Conservation (phyloP, 129 eudicot genomes). For the Apium graveolens region DNA sequence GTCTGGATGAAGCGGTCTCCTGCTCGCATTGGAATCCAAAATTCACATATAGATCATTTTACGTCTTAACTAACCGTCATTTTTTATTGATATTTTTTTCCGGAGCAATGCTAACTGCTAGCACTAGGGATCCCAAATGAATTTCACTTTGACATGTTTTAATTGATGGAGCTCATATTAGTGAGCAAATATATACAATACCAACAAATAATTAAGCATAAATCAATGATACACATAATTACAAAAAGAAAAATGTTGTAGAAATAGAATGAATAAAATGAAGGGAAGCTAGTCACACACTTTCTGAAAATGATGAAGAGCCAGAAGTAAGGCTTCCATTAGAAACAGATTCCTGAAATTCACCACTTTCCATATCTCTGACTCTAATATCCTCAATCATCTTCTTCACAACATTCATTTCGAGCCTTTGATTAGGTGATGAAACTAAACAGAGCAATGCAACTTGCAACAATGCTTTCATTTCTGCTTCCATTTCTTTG, state of each 20-base stretch:
- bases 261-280: background rate
- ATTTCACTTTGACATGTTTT: too few relatives aligned
- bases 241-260: background rate
- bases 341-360: background rate
- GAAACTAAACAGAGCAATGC: conserved; percentile 46
- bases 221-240: background rate
- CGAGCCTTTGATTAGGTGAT: conserved; percentile 40
- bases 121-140: too few relatives aligned
- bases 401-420: conserved; percentile 34
- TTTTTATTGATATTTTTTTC: too few relatives aligned
- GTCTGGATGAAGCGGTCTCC: too few relatives aligned
- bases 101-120: too few relatives aligned
- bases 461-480: conserved; percentile 44
- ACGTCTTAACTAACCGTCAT: too few relatives aligned
- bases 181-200: too few relatives aligned
- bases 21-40: too few relatives aligned
- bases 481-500: conserved; percentile 54
- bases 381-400: conserved; percentile 32
- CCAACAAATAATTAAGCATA: background rate
- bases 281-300: background rate
- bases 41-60: too few relatives aligned
- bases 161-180: too few relatives aligned
- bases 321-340: conserved; percentile 11
- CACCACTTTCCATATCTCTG: background rate
- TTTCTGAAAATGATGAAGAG: conserved; percentile 4